These are phyloP conservation scores for Zizania palustris DNA, from an alignment of 202 grass and related monocot genomes.

Conservation along the genomic window DNA sequence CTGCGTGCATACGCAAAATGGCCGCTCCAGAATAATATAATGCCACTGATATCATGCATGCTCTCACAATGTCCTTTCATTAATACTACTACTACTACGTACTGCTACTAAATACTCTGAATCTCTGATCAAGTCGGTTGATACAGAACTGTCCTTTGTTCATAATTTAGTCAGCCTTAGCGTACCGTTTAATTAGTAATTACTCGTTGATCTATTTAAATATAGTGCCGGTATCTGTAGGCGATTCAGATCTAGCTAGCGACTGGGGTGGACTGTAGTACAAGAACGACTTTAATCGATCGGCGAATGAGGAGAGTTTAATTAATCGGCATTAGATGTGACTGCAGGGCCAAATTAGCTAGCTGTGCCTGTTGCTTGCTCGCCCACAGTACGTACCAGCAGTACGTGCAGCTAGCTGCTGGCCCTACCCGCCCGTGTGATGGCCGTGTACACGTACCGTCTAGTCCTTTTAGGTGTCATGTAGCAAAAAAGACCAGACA, in stretches of 20 bases:
- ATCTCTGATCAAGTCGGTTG: neutral
- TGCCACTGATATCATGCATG: neutral
- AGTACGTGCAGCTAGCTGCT: neutral
- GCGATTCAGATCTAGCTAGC: conserved; percentile 27
- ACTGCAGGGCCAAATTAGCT: conserved; percentile 23
- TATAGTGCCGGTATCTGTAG: neutral
- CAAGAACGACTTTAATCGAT: neutral
- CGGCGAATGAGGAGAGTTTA: neutral
- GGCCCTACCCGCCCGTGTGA: conserved; percentile 67
- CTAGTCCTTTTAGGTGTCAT: conserved; percentile 74
- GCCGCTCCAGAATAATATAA: neutral
- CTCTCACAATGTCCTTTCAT: neutral
- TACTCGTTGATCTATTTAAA: neutral
- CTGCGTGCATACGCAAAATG: neutral
- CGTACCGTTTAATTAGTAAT: neutral
- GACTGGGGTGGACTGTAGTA: neutral
- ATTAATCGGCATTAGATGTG: neutral
- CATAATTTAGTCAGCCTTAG: neutral
- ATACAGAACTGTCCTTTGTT: neutral
- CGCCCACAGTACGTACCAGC: conserved; percentile 29
- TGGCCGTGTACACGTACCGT: conserved; percentile 46
- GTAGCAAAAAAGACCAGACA: conserved; percentile 71
- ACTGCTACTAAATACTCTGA: neutral
- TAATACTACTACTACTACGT: neutral
- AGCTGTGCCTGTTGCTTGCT: neutral